A percentile compares a stretch with the other conserved stretches of the same genome.
Evolutionary conservation across 164 flowering plant genomes (phyloP).

Genomic region (Malania oleifera): DNA sequence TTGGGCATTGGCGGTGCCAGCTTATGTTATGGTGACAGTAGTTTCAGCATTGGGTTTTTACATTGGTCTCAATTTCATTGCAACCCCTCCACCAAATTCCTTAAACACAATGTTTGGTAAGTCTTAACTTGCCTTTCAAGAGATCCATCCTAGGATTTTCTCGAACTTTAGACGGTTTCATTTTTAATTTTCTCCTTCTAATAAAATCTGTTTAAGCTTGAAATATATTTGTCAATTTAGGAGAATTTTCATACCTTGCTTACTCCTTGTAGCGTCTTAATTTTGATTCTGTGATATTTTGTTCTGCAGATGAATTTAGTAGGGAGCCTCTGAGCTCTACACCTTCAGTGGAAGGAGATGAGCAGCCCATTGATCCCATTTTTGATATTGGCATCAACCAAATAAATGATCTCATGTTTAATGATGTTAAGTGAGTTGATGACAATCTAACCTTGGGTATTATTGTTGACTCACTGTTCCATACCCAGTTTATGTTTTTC

Average conservation of each 20-base stretch:
- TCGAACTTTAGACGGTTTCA: not conserved
- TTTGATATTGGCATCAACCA: constrained; percentile 56
- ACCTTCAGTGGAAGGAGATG: constrained; percentile 36
- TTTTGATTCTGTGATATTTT: not conserved
- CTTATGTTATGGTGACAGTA: constrained; percentile 59
- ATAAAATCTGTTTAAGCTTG: not conserved
- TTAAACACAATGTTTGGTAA: constrained; percentile 66
- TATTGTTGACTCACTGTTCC: too few relatives aligned
- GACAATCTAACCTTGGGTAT: too few relatives aligned
- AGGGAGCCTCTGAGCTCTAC: constrained; percentile 38
- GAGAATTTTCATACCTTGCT: not conserved
- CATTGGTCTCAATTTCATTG: constrained; percentile 75
- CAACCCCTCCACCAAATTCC: constrained; percentile 73
- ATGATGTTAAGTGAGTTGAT: constrained; percentile 8
- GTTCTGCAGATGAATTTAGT: constrained; percentile 61
- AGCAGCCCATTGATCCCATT: constrained; percentile 63
- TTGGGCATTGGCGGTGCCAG: constrained; percentile 88
- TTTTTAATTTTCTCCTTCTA: not conserved
- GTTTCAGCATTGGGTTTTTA: constrained; percentile 59
- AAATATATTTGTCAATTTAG: too few relatives aligned
- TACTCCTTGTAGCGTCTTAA: not conserved
- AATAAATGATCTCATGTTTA: constrained; percentile 58
- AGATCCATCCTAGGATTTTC: not conserved
- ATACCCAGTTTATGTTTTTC: too few relatives aligned
- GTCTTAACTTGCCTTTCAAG: constrained; percentile 3